Percentiles rank a stretch among this genome's conserved stretches.
Evolutionary conservation across 2,329 filamentous ascomycete species (phyloP).

Genomic region (Aspergillus niger): DNA sequence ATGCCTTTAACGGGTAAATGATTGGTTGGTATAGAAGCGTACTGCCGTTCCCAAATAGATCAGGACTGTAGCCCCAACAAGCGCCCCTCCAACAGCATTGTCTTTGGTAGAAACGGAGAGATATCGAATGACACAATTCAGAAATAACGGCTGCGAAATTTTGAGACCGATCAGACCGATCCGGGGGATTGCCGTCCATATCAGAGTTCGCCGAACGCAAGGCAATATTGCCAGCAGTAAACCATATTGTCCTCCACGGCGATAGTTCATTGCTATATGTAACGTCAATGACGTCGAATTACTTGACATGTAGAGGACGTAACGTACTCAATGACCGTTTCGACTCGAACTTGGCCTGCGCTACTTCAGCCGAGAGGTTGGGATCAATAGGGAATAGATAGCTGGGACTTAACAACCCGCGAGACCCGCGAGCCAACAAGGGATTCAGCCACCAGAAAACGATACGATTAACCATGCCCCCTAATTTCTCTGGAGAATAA

Average conservation of each 20-base stretch:
- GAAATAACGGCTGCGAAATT: background rate
- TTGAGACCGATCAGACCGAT: background rate
- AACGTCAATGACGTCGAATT: background rate
- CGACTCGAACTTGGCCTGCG: background rate
- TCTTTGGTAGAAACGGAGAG: background rate
- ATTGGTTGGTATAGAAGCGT: background rate
- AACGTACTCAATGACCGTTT: background rate
- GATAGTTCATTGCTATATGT: background rate
- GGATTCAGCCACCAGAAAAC: background rate
- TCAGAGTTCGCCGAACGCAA: background rate
- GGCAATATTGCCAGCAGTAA: background rate
- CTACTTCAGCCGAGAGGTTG: background rate
- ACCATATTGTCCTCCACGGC: background rate
- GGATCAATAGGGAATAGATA: background rate
- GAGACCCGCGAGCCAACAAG: background rate
- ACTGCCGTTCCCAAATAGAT: background rate
- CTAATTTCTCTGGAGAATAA: background rate
- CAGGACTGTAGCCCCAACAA: background rate
- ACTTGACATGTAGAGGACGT: background rate
- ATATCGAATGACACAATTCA: background rate
- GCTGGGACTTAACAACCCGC: background rate
- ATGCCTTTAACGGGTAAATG: background rate
- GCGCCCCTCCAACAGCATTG: background rate
- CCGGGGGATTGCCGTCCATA: background rate
- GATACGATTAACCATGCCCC: background rate